Conservation (phyloP, 768 basidiomycete species). For the Serendipita indica region DNA sequence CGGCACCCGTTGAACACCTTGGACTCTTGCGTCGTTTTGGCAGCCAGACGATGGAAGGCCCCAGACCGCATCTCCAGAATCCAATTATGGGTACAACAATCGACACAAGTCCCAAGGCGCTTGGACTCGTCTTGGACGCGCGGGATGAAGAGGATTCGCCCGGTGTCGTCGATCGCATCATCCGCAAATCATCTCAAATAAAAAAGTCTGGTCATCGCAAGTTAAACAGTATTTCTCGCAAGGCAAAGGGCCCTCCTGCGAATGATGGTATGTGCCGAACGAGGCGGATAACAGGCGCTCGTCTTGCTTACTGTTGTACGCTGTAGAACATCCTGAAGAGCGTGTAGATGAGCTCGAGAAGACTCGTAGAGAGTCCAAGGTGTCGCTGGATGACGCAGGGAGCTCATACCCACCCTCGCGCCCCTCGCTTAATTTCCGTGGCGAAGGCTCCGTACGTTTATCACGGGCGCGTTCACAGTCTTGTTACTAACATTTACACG, state of each 20-base stretch:
- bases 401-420: constrained; percentile 22
- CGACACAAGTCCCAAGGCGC: constrained; percentile 14
- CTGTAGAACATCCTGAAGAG: constrained; percentile 22
- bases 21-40: neutral
- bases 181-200: constrained; percentile 8
- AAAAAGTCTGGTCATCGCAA: constrained; percentile 10
- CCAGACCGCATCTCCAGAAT: constrained; percentile 17
- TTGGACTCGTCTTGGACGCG: constrained; percentile 14
- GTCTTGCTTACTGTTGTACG: constrained; percentile 24
- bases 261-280: constrained; percentile 33
- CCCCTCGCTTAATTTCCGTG: constrained; percentile 40
- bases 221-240: constrained; percentile 21
- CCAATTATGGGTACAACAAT: constrained; percentile 18
- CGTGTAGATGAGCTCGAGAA: constrained; percentile 26
- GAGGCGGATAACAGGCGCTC: constrained; percentile 19
- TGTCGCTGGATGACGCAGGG: constrained; percentile 50
- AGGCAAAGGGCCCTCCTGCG: constrained; percentile 20
- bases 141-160: constrained; percentile 19
- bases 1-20: neutral
- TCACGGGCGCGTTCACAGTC: constrained; percentile 6
- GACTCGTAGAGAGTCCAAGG: constrained; percentile 32
- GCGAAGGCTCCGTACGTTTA: constrained; percentile 51
- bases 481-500: constrained; percentile 13
- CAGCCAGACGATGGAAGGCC: constrained; percentile 8
- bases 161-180: constrained; percentile 18